These are phyloP conservation scores for Aspergillus ustus DNA, from an alignment of 2,329 filamentous ascomycete species.

Conservation along the genomic window DNA sequence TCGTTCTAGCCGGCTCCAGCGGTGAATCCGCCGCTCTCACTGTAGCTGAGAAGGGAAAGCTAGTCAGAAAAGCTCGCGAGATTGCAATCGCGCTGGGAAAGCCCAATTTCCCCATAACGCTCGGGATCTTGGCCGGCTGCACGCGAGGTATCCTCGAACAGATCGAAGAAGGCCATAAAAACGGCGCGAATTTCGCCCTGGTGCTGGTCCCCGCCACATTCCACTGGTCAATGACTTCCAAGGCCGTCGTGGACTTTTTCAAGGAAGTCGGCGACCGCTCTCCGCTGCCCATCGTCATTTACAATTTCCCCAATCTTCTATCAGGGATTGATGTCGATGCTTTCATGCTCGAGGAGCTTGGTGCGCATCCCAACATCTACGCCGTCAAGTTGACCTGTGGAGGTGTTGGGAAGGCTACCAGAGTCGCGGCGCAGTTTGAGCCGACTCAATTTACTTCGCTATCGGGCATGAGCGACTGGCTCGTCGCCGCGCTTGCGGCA, in stretches of 20 bases:
- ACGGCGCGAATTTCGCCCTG: constrained; percentile 74
- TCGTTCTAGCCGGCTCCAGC: constrained; percentile 52
- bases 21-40: constrained; percentile 51
- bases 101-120: constrained; percentile 44
- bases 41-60: constrained; percentile 44
- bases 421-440: constrained; percentile 43
- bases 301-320: constrained; percentile 53
- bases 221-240: constrained; percentile 65
- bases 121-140: constrained; percentile 46
- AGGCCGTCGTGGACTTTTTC: constrained; percentile 66
- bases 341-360: constrained; percentile 37
- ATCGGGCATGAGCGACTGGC: constrained; percentile 51
- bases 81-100: constrained; percentile 40
- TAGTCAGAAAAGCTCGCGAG: constrained; percentile 46
- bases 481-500: constrained; percentile 61
- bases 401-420: constrained; percentile 47
- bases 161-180: constrained; percentile 66
- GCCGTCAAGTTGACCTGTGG: constrained; percentile 46
- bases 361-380: constrained; percentile 41
- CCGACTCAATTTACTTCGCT: constrained; percentile 44
- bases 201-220: constrained; percentile 74
- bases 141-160: constrained; percentile 56
- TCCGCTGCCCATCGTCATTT: constrained; percentile 53
- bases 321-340: constrained; percentile 52
- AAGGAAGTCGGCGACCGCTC: constrained; percentile 61